Evolutionary conservation across 1,284 basidiomycete genomes (phyloP), one percentile per base, ranked within the genome.

Genomic region (Lentinus polychrous): DNA sequence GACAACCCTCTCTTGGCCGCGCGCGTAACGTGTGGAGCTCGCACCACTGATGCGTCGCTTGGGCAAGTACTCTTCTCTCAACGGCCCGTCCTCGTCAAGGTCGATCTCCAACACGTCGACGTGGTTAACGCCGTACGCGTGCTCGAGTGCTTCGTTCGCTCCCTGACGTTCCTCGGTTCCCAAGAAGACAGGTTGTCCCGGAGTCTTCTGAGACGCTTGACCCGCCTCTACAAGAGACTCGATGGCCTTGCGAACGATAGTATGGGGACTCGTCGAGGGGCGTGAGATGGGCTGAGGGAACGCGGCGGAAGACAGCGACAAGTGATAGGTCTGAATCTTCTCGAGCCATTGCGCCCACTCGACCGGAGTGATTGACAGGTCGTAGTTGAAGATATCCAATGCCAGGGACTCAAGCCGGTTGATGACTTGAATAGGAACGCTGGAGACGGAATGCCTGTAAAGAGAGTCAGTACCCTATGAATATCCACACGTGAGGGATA

Each of bases 231-330:
- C 69, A 36, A 89, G 75, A 55, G 81, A 81, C 48, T 86, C 83
- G 18, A 90, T 73, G n/a, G 76, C 72, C 62, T 73, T 80, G 36
- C 82, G 78, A 55, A 88, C 68, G 47, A 88, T 76, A 4, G 73
- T 72, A 60, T 80, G 75, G 0, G 85, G 83, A 54, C 78, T 87
- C 5, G 75, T 69, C 4, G 78, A 86, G 0, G 87, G 86, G 8
- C 87, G 79, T 6, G 81, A 82, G 51, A 90, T 89, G n/a, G 85
- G 86, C 58, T 87, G 84, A 37, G 80, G 79, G 55, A 75, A 76
- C 34, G 70, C 61, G 6, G 78, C 74, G 14, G 79, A 74, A 8
- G 77, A 71, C 49, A 83, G 64, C 2, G 83, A 75, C 51, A 72
- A 63, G 58, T 90, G 84, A 56, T 88, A 80, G 1, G 73, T 71